phyloP scores from a whole-genome alignment of 2,329 filamentous ascomycete species.

The Ophiocordyceps robertsii region DNA sequence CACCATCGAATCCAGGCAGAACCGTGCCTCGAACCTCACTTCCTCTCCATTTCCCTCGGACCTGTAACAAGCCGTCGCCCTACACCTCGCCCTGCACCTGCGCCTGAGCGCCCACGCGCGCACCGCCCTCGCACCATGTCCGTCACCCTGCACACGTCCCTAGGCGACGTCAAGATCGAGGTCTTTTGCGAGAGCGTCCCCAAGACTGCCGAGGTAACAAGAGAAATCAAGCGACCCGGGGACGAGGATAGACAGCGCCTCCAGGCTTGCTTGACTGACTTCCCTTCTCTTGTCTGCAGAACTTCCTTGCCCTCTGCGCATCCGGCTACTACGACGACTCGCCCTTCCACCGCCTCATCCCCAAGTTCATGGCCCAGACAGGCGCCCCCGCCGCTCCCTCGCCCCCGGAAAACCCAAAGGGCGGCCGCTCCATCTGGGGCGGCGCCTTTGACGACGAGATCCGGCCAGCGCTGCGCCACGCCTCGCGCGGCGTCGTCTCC shows the following conservation, averaged over 20 bases:
- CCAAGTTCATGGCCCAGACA: conserved; percentile 69
- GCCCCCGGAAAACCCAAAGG: conserved; percentile 45
- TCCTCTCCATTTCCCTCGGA: no score
- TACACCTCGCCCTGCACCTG: not conserved
- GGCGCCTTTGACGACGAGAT: conserved; percentile 71
- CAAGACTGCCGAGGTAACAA: conserved; percentile 66
- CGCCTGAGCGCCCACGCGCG: not conserved
- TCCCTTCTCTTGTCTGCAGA: conserved; percentile 32
- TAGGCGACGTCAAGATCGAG: conserved; percentile 87
- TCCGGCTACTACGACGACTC: conserved; percentile 64
- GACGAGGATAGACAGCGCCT: not conserved
- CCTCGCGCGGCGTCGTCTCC: conserved; percentile 54
- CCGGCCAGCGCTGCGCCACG: conserved; percentile 53
- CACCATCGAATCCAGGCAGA: not conserved
- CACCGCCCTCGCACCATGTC: conserved; percentile 32
- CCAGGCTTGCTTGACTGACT: not conserved
- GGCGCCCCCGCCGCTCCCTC: conserved; percentile 47
- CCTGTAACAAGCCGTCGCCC: no score
- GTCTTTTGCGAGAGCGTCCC: conserved; percentile 92
- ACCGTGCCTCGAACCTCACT: no score
- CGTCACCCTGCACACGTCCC: conserved; percentile 69
- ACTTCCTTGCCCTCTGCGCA: conserved; percentile 78
- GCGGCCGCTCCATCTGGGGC: conserved; percentile 61
- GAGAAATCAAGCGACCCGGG: conserved; percentile 3
- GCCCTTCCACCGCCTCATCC: conserved; percentile 69